These are phyloP conservation scores for Eucalyptus marginata DNA, from an alignment of 345 rosid species.

Conservation along the genomic window DNA sequence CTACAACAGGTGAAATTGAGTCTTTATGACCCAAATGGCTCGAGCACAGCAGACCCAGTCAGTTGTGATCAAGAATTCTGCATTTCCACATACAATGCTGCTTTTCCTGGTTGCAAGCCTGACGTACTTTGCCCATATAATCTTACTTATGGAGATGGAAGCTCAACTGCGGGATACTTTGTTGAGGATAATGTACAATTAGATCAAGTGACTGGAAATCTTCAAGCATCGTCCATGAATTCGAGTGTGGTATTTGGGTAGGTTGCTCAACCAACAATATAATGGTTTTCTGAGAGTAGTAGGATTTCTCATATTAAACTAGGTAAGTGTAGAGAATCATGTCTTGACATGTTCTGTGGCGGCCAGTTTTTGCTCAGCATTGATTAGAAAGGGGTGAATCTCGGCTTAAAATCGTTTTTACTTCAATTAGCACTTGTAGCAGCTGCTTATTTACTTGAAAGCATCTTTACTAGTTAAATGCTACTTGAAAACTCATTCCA, in stretches of 20 bases:
- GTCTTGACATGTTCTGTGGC: background rate
- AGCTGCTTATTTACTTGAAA: background rate
- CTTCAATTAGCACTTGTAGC: background rate
- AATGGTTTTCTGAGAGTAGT: background rate
- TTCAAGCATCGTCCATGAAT: constrained; percentile 23
- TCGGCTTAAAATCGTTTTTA: background rate
- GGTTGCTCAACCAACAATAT: background rate
- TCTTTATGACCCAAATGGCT: constrained; percentile 35
- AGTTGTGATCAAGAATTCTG: constrained; percentile 54
- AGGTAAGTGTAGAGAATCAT: background rate
- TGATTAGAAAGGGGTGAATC: background rate
- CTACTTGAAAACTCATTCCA: background rate
- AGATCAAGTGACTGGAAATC: constrained; percentile 42
- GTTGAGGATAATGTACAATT: constrained; percentile 49
- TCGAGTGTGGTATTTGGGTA: constrained; percentile 65
- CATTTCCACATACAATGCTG: constrained; percentile 18
- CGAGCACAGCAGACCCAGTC: constrained; percentile 29
- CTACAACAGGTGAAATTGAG: constrained; percentile 40
- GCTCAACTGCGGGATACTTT: constrained; percentile 59
- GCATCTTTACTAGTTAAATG: background rate
- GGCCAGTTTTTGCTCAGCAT: background rate
- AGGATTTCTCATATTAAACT: background rate
- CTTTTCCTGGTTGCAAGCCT: constrained; percentile 40
- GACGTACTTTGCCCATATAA: constrained; percentile 37
- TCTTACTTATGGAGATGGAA: constrained; percentile 73